A percentile compares a stretch with the other conserved stretches of the same genome.
phyloP scores from a whole-genome alignment of 1,284 basidiomycete species.

The Puccinia horiana region DNA sequence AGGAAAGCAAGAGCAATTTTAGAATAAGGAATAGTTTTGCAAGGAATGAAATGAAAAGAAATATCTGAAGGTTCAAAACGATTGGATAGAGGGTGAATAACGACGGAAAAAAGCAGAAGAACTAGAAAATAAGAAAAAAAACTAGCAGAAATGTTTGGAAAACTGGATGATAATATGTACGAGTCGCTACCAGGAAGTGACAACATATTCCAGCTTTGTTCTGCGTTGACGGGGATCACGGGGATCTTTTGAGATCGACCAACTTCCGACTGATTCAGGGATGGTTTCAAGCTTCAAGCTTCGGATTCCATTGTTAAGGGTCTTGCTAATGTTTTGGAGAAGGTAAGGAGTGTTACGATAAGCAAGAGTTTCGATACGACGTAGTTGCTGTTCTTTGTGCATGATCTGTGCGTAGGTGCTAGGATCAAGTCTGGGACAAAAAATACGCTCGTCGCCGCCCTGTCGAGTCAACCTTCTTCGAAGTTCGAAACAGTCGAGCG shows the following conservation, averaged over 20 bases:
- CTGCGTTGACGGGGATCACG: conserved; percentile 25
- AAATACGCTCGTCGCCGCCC: not conserved
- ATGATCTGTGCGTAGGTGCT: conserved; percentile 4
- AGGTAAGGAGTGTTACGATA: conserved; percentile 1
- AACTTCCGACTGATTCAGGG: conserved; percentile 13
- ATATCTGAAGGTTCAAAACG: too few relatives aligned
- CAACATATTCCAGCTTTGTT: conserved; percentile 32
- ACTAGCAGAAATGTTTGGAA: not conserved
- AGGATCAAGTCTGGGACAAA: not conserved
- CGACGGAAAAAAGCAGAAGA: too few relatives aligned
- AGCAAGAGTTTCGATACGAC: not conserved
- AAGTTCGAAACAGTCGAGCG: not conserved
- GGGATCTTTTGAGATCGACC: conserved; percentile 21
- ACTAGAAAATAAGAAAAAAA: not conserved
- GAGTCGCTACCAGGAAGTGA: not conserved
- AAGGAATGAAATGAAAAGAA: too few relatives aligned
- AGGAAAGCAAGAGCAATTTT: too few relatives aligned
- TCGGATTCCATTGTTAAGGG: not conserved
- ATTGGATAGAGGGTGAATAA: too few relatives aligned
- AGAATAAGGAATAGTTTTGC: too few relatives aligned
- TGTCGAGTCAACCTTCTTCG: not conserved
- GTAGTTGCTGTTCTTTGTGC: conserved; percentile 7
- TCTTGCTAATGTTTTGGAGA: not conserved
- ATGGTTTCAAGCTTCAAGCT: conserved; percentile 22
- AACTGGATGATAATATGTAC: not conserved